Conservation (phyloP, 2,329 filamentous ascomycete genomes). For the Sphaerulina musiva region DNA sequence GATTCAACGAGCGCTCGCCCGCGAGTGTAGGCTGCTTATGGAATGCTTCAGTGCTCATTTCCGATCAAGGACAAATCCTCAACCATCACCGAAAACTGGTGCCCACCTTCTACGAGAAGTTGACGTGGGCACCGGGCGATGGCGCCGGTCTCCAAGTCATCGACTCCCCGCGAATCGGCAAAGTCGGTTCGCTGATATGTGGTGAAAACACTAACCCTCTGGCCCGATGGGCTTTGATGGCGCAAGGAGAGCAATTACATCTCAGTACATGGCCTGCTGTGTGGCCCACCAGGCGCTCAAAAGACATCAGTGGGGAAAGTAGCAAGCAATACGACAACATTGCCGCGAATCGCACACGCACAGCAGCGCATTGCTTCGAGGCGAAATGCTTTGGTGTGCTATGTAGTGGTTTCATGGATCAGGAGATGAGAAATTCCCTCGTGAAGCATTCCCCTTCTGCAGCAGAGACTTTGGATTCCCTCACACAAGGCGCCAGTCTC, state of each 20-base stretch:
- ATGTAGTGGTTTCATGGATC: constrained; percentile 41
- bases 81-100: constrained; percentile 51
- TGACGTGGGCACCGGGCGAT: constrained; percentile 50
- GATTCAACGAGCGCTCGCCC: constrained; percentile 45
- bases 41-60: constrained; percentile 49
- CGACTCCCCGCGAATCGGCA: constrained; percentile 40
- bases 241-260: constrained; percentile 51
- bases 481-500: constrained; percentile 44
- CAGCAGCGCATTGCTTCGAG: constrained; percentile 53
- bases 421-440: constrained; percentile 33
- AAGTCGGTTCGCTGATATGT: constrained; percentile 48
- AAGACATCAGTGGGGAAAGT: neutral
- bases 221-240: constrained; percentile 48
- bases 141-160: constrained; percentile 46
- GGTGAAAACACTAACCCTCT: constrained; percentile 55
- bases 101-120: constrained; percentile 53
- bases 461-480: constrained; percentile 32
- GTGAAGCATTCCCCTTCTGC: constrained; percentile 25
- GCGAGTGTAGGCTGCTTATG: constrained; percentile 45
- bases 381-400: constrained; percentile 52
- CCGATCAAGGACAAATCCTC: constrained; percentile 40
- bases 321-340: constrained; percentile 49
- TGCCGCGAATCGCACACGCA: constrained; percentile 47
- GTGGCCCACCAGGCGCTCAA: constrained; percentile 43
- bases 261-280: constrained; percentile 51